These are phyloP conservation scores for Acanthamoeba polyphaga DNA, from an alignment of 208 protist species.

Conservation along the genomic window DNA sequence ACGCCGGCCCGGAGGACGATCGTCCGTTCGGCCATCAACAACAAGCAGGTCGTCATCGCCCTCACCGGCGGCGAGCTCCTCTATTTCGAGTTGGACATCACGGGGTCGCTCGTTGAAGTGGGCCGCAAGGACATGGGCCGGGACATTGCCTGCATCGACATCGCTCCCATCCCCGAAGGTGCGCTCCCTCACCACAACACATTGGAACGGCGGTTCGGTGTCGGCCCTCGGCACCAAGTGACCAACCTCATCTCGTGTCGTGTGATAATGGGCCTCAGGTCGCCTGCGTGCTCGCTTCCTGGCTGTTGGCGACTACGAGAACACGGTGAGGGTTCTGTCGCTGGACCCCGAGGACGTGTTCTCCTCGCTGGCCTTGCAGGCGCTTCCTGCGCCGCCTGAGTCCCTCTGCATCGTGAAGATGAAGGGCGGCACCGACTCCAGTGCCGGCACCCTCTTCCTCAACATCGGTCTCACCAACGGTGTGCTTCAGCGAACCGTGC, in stretches of 20 bases:
- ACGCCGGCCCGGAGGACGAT: slow-evolving; percentile 86
- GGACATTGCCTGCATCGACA: slow-evolving; percentile 89
- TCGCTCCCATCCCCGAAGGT: slow-evolving; percentile 88
- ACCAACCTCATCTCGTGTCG: not conserved
- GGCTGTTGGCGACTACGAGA: slow-evolving; percentile 81
- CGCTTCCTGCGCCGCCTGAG: slow-evolving; percentile 51
- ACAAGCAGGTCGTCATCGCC: slow-evolving; percentile 89
- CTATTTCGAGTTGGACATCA: slow-evolving; percentile 94
- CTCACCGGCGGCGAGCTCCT: slow-evolving; percentile 92
- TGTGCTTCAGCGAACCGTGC: slow-evolving; percentile 88
- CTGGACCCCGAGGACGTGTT: slow-evolving; percentile 88
- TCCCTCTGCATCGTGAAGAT: slow-evolving; percentile 83
- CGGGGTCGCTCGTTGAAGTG: slow-evolving; percentile 89
- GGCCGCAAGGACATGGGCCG: slow-evolving; percentile 85
- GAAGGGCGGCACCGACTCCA: slow-evolving; percentile 21
- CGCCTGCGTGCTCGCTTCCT: slow-evolving; percentile 53
- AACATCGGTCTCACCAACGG: slow-evolving; percentile 93
- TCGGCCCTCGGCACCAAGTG: not conserved
- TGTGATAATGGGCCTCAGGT: not conserved
- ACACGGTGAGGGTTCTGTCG: slow-evolving; percentile 90
- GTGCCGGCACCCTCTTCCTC: slow-evolving; percentile 86
- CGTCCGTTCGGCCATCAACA: slow-evolving; percentile 86
- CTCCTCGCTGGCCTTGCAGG: slow-evolving; percentile 42
- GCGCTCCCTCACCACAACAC: slow-evolving; percentile 22
- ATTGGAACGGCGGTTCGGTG: not conserved